phyloP scores from a whole-genome alignment of 2,329 filamentous ascomycete genomes.

The Thielaviopsis punctulata region DNA sequence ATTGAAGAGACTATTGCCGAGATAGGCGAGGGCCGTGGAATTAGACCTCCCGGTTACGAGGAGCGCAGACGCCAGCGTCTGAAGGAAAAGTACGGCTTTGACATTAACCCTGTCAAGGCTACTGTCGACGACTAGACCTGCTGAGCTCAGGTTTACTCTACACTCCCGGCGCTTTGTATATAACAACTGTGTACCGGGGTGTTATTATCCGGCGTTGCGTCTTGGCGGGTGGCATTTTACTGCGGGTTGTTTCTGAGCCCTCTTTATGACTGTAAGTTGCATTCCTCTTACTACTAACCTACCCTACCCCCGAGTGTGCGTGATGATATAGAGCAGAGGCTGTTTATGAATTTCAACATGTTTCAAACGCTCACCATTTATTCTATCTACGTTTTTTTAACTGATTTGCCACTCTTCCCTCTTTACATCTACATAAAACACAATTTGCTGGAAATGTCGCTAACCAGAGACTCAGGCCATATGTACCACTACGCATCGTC shows the following conservation, averaged over 20 bases:
- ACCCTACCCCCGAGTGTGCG: slow-evolving; percentile 14
- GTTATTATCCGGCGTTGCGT: background rate
- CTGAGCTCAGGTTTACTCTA: background rate
- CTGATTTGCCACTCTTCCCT: slow-evolving; percentile 8
- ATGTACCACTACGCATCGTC: background rate
- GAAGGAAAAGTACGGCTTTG: slow-evolving; percentile 75
- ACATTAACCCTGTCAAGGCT: slow-evolving; percentile 51
- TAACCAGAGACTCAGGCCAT: slow-evolving; percentile 7
- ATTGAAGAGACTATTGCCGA: slow-evolving; percentile 64
- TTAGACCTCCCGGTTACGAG: slow-evolving; percentile 65
- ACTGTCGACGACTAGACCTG: slow-evolving; percentile 22
- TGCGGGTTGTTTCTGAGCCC: background rate
- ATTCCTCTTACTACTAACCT: slow-evolving; percentile 10
- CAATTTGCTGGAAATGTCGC: slow-evolving; percentile 1
- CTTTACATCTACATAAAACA: background rate
- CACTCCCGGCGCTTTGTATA: background rate
- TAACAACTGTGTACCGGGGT: background rate
- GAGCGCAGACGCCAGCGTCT: slow-evolving; percentile 68
- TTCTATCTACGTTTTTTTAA: slow-evolving; percentile 12
- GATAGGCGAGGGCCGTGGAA: slow-evolving; percentile 74
- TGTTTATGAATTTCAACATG: slow-evolving; percentile 26
- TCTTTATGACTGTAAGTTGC: background rate
- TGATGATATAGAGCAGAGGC: slow-evolving; percentile 28
- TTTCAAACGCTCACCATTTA: slow-evolving; percentile 12
- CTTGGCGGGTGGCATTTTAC: background rate